These are phyloP conservation scores for Saccharomycopsis hybrid DNA, from an alignment of 1,139 yeast genomes.

Conservation along the genomic window DNA sequence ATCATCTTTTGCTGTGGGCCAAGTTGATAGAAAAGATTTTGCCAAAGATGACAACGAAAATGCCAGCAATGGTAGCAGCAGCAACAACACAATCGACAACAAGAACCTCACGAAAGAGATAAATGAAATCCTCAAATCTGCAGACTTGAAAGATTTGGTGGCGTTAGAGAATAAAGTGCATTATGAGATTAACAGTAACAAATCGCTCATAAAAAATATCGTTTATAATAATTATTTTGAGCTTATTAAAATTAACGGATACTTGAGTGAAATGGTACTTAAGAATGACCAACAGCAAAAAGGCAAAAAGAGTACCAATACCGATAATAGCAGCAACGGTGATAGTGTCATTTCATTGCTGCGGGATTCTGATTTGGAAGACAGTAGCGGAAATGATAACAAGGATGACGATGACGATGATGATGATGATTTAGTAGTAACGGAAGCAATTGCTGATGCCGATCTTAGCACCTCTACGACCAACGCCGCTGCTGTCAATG, in stretches of 20 bases:
- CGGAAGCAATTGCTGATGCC: background rate
- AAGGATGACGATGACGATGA: constrained; percentile 1
- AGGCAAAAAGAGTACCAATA: background rate
- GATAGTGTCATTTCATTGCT: too few species aligned
- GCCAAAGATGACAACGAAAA: too few species aligned
- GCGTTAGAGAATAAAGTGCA: constrained; percentile 18
- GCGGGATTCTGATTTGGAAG: too few species aligned
- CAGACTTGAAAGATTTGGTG: constrained; percentile 15
- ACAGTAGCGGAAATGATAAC: background rate
- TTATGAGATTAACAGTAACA: constrained; percentile 15
- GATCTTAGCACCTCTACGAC: background rate
- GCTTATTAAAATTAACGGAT: constrained; percentile 17
- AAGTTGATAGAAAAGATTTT: too few species aligned
- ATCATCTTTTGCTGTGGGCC: too few species aligned
- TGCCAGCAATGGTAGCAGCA: too few species aligned
- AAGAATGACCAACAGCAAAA: background rate
- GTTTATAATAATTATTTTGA: constrained; percentile 21
- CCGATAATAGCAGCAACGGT: background rate
- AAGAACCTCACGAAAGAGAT: too few species aligned
- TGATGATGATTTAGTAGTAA: background rate
- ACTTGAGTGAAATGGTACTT: constrained; percentile 16
- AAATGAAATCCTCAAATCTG: constrained; percentile 10
- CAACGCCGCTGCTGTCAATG: background rate
- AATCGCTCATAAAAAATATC: constrained; percentile 19
- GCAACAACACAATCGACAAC: too few species aligned